These are phyloP conservation scores for Debaryomyces robertsiae DNA, from an alignment of 1,139 yeast genomes.

Conservation along the genomic window DNA sequence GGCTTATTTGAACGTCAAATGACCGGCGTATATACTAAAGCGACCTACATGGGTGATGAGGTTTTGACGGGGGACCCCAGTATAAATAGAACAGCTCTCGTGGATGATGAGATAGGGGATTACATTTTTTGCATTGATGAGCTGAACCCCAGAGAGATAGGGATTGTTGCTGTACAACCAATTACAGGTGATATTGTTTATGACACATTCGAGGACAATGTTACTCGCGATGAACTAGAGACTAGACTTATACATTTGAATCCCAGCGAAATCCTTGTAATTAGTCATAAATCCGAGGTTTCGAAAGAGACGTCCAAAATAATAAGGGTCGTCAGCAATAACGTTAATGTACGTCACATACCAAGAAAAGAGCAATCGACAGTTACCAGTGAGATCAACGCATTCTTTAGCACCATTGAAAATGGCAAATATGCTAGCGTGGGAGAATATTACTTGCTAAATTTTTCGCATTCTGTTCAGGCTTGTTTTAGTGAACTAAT, in stretches of 20 bases:
- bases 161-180: conserved; percentile 71
- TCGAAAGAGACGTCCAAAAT: conserved; percentile 31
- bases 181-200: conserved; percentile 75
- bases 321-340: conserved; percentile 20
- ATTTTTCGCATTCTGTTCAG: conserved; percentile 30
- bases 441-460: conserved; percentile 28
- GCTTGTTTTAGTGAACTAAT: conserved; percentile 52
- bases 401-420: conserved; percentile 18
- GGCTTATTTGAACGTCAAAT: conserved; percentile 69
- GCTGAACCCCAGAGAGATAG: conserved; percentile 23
- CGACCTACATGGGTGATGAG: conserved; percentile 77
- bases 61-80: conserved; percentile 22
- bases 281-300: conserved; percentile 33
- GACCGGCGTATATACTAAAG: conserved; percentile 76
- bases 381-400: conserved; percentile 19
- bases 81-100: conserved; percentile 14
- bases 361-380: conserved; percentile 8
- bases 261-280: conserved; percentile 70
- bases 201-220: conserved; percentile 65
- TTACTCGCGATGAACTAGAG: conserved; percentile 60
- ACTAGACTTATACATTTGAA: conserved; percentile 71
- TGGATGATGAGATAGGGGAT: conserved; percentile 26
- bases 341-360: conserved; percentile 17
- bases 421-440: conserved; percentile 18
- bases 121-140: conserved; percentile 36